Conservation (phyloP, 2,329 filamentous ascomycete genomes). For the Claviceps purpurea region DNA sequence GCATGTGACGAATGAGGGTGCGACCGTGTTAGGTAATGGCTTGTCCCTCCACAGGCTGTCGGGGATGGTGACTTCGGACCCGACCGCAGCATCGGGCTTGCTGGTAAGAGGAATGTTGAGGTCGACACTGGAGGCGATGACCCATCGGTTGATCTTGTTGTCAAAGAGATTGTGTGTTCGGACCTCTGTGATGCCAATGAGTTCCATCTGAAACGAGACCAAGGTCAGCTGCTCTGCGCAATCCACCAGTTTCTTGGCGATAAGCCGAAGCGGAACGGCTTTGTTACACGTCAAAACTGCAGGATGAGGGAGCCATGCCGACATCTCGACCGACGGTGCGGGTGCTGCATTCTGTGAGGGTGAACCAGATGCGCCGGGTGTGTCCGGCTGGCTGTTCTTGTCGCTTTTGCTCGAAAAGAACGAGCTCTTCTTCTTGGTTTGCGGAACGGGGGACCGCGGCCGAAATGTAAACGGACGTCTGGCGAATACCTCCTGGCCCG, state of each 20-base stretch:
- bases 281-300: constrained; percentile 82
- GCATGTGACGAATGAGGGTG: constrained; percentile 78
- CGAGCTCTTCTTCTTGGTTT: constrained; percentile 35
- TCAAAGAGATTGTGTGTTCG: constrained; percentile 62
- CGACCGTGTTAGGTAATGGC: constrained; percentile 70
- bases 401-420: constrained; percentile 38
- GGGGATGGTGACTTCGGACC: constrained; percentile 58
- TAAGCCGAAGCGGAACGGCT: constrained; percentile 64
- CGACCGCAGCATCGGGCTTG: constrained; percentile 38
- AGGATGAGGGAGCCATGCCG: constrained; percentile 72
- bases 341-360: constrained; percentile 16
- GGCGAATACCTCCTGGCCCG: constrained; percentile 72
- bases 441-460: constrained; percentile 21
- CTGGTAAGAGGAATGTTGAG: constrained; percentile 58
- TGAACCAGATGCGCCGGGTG: constrained; percentile 9
- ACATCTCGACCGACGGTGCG: constrained; percentile 59
- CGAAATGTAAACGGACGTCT: constrained; percentile 52
- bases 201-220: constrained; percentile 64
- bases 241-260: constrained; percentile 63
- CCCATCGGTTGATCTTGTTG: constrained; percentile 60
- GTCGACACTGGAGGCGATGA: constrained; percentile 58
- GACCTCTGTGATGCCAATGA: constrained; percentile 69
- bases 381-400: constrained; percentile 8
- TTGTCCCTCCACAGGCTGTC: constrained; percentile 57
- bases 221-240: constrained; percentile 60